Evolutionary conservation across 108 stramenopile genomes (phyloP).

Genomic region (Craspedostauros australis): DNA sequence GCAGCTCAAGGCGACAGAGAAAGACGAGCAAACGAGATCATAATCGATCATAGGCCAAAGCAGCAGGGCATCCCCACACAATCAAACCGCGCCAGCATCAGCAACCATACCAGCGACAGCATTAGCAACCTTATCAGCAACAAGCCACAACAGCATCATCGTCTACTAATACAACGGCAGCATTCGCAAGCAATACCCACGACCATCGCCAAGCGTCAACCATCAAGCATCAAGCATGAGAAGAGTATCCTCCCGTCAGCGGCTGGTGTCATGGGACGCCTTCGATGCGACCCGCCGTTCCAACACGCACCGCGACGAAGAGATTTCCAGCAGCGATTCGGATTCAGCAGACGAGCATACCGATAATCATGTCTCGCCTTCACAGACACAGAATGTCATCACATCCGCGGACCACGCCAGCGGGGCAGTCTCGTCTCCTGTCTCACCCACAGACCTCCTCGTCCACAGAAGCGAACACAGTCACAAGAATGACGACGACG

Average conservation of each 20-base stretch:
- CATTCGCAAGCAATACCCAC: not conserved
- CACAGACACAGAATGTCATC: not conserved
- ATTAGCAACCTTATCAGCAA: not conserved
- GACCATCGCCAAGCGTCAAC: too few species aligned
- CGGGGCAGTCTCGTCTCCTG: not conserved
- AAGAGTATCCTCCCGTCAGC: conserved; percentile 43
- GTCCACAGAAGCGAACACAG: not conserved
- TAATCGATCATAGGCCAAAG: too few species aligned
- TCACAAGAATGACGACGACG: too few species aligned
- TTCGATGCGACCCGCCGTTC: conserved; percentile 47
- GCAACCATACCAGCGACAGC: not conserved
- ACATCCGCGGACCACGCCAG: not conserved
- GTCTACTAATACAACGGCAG: too few species aligned
- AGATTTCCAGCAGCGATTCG: not conserved
- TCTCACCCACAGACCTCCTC: not conserved
- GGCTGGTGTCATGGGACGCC: conserved; percentile 48
- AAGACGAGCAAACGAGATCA: too few species aligned
- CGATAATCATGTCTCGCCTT: conserved; percentile 2
- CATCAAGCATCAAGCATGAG: conserved; percentile 9
- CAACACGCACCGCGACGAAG: too few species aligned
- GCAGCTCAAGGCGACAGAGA: too few species aligned
- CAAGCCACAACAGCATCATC: not conserved
- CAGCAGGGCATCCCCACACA: too few species aligned
- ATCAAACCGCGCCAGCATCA: not conserved
- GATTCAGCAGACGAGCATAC: not conserved